Evolutionary conservation across 2,329 filamentous ascomycete genomes (phyloP), one percentile per base, ranked within the genome.

Genomic region (Scytalidium lignicola): DNA sequence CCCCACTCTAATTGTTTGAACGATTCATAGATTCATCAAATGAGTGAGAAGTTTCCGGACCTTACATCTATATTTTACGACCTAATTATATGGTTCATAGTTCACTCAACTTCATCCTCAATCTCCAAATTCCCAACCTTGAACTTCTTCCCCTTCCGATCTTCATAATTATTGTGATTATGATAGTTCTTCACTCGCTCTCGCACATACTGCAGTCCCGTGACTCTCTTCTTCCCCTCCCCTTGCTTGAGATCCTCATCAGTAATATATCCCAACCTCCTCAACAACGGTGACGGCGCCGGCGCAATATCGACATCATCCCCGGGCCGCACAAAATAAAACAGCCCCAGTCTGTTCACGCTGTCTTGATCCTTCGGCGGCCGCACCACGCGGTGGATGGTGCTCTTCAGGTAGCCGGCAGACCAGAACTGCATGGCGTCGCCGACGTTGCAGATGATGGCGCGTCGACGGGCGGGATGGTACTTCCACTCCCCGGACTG

Each of bases 151-250:
- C 67, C 68, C 50, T 63, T 69, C 55, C 62, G 66, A 47, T 70
- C 66, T 0, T 62, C 65, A 51, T 70, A 70, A 26, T 70, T 64
- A 1, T 53, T 61, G 42, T 69, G 65, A 43, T 70, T 52, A 44
- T 71, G 68, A 48, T 70, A 70, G 41, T 69, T 60, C 60, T 65
- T 70, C 2, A 72, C 69, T 22, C 69, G 57, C 47, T 68, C 65
- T 17, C 69, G 59, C 28, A 72, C 69, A 57, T 71, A 71, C 52
- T 70, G 63, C 21, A 69, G 41, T 0, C 69, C 69, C 21, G 63
- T 64, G 5, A 71, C 65, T n/a, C 15, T 37, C 4, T 65, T 63
- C 39, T 53, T 53, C 1, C 49, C 60, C 8, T 58, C 49, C 2
- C 63, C 65, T 15, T 62, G 43, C 2, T 51, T 45, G 46, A 62